A percentile compares a stretch with the other conserved stretches of the same genome.
Evolutionary conservation across 2,329 filamentous ascomycete species (phyloP).

Genomic region (Colletotrichum sp.): DNA sequence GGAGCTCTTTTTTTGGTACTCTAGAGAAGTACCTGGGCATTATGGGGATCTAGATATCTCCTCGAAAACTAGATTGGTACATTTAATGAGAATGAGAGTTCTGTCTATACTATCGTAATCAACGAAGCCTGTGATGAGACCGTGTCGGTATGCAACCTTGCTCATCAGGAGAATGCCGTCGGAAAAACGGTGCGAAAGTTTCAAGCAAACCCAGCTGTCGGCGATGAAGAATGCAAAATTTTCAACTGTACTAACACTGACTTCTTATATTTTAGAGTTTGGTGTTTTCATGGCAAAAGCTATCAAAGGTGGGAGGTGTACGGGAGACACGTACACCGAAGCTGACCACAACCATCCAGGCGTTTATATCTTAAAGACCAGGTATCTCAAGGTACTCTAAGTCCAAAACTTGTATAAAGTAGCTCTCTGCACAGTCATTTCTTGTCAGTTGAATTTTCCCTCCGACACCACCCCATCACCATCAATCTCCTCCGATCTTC

Average conservation of each 20-base stretch:
- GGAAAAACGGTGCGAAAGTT: neutral
- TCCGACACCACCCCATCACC: neutral
- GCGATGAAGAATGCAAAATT: neutral
- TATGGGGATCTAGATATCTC: neutral
- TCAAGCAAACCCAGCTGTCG: neutral
- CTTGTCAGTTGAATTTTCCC: neutral
- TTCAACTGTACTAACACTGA: neutral
- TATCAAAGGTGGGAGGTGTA: neutral
- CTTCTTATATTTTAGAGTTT: neutral
- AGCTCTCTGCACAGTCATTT: neutral
- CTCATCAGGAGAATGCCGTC: neutral
- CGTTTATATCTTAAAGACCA: neutral
- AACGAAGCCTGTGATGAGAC: neutral
- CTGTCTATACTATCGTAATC: neutral
- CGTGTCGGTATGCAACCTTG: neutral
- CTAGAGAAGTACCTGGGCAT: neutral
- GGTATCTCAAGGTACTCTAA: neutral
- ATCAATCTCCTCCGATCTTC: neutral
- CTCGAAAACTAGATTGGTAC: neutral
- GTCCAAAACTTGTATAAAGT: neutral
- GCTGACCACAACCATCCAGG: neutral
- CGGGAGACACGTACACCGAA: neutral
- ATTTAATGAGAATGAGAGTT: neutral
- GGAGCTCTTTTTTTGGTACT: neutral
- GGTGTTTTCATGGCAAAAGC: neutral